Evolutionary conservation across 2,329 filamentous ascomycete genomes (phyloP), one percentile per base, ranked within the genome.

Genomic region (Pseudohalonectria lignicola): DNA sequence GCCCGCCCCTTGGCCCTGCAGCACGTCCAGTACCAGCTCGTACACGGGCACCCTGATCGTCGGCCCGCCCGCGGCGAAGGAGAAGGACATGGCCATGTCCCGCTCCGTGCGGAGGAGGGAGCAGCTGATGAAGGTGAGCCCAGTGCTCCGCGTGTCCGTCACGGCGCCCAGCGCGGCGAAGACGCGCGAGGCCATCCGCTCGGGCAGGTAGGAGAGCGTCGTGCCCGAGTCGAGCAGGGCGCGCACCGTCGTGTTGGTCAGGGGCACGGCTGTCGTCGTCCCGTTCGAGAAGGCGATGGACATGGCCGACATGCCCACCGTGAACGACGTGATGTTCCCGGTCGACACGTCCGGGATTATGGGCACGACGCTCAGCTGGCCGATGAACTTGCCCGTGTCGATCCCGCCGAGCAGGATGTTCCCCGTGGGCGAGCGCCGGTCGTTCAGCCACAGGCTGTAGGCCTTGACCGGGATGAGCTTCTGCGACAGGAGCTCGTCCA

Each of bases 181-280:
- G 34, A 73, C 51, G 8, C 47, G 41, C 2, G 45, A 44, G 31
- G 65, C 63, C 34, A 79, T 55, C 25, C 56, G 47, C 42, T 70
- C 59, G 0, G 79, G 79, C 0, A 83, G 62, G 51, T 79, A 79
- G 44, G 68, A 74, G 42, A 80, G 56, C n/a, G 73, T 79, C 31
- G 71, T 78, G 35, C 79, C 79, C 2, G 76, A 80, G 59, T 84
- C 79, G 34, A 84, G 69, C n/a, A 82, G 62, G 33, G 76, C 76
- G n/a, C 25, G 40, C 36, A 47, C 39, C n/a, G 7, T n/a, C 28
- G 48, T 45, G 16, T 47, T 31, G 5, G 57, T 50, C 17, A 66
- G 43, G 30, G 48, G 52, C 12, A 60, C 49, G 30, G 46, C 47
- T 35, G 48, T 48, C 3, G 47, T 49, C 19, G 59, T 57, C 39